These are phyloP conservation scores for Fusarium hainanense DNA, from an alignment of 2,329 filamentous ascomycete species.

Conservation along the genomic window DNA sequence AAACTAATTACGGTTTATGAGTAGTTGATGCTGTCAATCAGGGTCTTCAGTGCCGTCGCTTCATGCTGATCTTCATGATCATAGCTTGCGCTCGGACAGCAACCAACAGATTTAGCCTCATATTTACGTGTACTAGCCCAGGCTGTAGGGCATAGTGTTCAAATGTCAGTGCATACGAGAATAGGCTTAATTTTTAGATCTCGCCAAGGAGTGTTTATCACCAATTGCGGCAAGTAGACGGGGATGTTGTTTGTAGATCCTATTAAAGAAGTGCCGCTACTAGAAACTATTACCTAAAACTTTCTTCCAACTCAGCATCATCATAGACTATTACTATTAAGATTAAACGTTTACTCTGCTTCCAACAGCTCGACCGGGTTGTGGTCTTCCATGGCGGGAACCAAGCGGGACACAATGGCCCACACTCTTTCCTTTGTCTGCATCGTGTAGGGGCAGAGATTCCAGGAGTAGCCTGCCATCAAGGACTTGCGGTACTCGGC, in stretches of 20 bases:
- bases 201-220: background rate
- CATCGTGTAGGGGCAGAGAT: constrained; percentile 11
- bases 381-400: constrained; percentile 22
- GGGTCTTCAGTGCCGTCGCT: background rate
- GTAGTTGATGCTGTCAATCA: background rate
- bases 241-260: background rate
- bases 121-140: background rate
- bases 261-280: background rate
- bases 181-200: background rate
- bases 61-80: background rate
- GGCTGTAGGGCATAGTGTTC: background rate
- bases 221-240: background rate
- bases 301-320: background rate
- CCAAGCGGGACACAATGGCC: constrained; percentile 10
- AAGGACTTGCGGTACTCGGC: background rate
- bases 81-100: background rate
- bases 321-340: background rate
- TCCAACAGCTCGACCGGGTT: constrained; percentile 4
- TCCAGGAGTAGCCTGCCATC: constrained; percentile 3
- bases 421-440: constrained; percentile 11
- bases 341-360: background rate
- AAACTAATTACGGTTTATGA: background rate
- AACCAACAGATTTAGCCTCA: background rate
- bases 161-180: background rate
- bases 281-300: background rate